These are phyloP conservation scores for Citrus trifoliata DNA, from an alignment of 345 rosid species.

Conservation along the genomic window DNA sequence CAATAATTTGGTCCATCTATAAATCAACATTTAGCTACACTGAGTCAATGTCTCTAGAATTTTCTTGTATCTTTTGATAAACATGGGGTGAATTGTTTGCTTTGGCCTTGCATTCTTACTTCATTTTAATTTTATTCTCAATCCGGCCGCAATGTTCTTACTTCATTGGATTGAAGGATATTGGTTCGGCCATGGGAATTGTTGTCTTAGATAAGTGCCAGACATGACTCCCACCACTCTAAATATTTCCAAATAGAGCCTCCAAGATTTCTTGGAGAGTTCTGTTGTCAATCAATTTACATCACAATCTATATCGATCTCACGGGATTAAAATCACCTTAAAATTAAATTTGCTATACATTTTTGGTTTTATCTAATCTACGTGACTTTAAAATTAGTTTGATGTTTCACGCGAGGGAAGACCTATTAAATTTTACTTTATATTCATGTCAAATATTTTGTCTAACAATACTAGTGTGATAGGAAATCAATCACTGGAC, in stretches of 20 bases:
- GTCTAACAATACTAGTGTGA: too few species aligned
- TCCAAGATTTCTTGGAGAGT: background rate
- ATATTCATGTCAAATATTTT: too few species aligned
- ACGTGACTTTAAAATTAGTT: too few species aligned
- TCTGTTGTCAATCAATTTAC: background rate
- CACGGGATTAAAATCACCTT: too few species aligned
- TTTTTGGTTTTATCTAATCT: too few species aligned
- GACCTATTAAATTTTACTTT: too few species aligned
- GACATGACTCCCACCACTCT: background rate
- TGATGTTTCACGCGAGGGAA: too few species aligned
- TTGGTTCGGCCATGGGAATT: background rate
- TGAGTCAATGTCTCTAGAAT: background rate
- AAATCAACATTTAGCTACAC: background rate
- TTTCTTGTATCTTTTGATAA: background rate
- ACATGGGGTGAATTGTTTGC: background rate
- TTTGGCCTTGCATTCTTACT: background rate
- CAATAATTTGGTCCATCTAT: background rate
- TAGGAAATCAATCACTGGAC: background rate
- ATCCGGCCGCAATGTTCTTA: background rate
- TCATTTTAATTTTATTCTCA: background rate
- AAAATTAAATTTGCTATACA: too few species aligned
- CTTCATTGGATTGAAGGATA: background rate
- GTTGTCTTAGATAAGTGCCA: background rate
- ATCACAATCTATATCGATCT: too few species aligned
- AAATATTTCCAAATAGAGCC: background rate